Base-by-base conservation (phyloP, 2,329 filamentous ascomycete genomes). In the Cryphonectria japonica region DNA sequence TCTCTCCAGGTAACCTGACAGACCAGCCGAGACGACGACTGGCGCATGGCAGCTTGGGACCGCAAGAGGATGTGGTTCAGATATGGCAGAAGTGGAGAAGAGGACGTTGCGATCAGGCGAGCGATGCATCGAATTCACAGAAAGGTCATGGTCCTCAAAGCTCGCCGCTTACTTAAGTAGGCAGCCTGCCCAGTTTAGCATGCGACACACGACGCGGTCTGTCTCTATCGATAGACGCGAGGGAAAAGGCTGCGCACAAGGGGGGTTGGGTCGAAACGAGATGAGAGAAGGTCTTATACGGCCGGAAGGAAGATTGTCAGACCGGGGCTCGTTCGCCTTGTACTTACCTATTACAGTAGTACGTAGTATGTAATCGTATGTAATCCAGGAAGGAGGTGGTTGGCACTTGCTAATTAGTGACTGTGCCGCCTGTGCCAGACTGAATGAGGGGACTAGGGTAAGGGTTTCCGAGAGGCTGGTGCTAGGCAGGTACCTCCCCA, bases 231-330 rank as follows among this genome's bases (percentile, higher is more conserved):
- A 65, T 34, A 22, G 14, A 57, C 60, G 71, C 64, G 68, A 9
- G 26, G 50, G 1, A 2, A 22, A 5, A 19, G 62, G 9, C n/a
- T 22, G 13, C 22, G 5, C 19, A 41, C 29, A 61, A 9, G 66
- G 64, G 43, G 11, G 3, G 16, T 1, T 1, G 14, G n/a, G 14
- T 19, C 41, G 41, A 67, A 62, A 54, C 41, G 68, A 70, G 57
- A 63, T 66, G 62, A 65, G 34, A 26, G 34, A n/a, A 13, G 6
- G 29, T 65, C 26, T 65, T 69, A 69, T 65, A 69, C 26, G n/a
- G 26, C 37, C 19, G 39, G n/a, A 57, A 50, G 60, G 50, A 16
- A 16, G 14, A 32, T 39, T 52, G 50, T 46, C 16, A 69, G 43
- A 65, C 67, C 26, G 19, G 60, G 29, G 68, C 52, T 50, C 37